Conservation (phyloP, 2,329 filamentous ascomycete species). For the Venturia asperata region DNA sequence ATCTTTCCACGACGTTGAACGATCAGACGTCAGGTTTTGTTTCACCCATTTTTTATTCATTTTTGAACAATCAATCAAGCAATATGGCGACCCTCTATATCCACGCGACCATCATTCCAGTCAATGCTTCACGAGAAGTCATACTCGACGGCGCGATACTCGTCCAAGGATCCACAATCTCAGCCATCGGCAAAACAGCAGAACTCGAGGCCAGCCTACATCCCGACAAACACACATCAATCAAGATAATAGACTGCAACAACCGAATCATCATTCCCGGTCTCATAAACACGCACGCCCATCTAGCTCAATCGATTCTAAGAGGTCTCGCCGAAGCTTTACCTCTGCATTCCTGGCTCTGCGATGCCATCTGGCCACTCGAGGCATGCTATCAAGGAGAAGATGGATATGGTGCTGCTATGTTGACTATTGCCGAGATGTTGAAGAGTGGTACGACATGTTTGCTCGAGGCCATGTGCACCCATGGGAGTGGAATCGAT, state of each 20-base stretch:
- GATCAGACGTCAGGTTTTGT: not conserved
- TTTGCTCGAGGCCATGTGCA: constrained; percentile 45
- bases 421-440: constrained; percentile 34
- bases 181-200: constrained; percentile 37
- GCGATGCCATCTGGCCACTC: constrained; percentile 45
- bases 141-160: constrained; percentile 43
- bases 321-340: constrained; percentile 44
- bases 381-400: constrained; percentile 40
- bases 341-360: constrained; percentile 45
- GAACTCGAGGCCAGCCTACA: not conserved
- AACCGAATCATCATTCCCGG: constrained; percentile 45
- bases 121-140: constrained; percentile 41
- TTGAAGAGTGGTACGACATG: constrained; percentile 34
- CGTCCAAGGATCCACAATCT: constrained; percentile 36
- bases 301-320: constrained; percentile 44
- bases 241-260: constrained; percentile 29
- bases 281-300: constrained; percentile 46
- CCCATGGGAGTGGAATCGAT: constrained; percentile 11
- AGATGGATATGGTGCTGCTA: constrained; percentile 44
- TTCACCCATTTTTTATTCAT: not conserved
- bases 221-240: not conserved
- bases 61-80: not conserved
- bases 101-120: constrained; percentile 47
- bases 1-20: not conserved
- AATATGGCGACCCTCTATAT: constrained; percentile 36